Conservation (phyloP, 108 stramenopile species). For the Aurantiochytrium sp. region DNA sequence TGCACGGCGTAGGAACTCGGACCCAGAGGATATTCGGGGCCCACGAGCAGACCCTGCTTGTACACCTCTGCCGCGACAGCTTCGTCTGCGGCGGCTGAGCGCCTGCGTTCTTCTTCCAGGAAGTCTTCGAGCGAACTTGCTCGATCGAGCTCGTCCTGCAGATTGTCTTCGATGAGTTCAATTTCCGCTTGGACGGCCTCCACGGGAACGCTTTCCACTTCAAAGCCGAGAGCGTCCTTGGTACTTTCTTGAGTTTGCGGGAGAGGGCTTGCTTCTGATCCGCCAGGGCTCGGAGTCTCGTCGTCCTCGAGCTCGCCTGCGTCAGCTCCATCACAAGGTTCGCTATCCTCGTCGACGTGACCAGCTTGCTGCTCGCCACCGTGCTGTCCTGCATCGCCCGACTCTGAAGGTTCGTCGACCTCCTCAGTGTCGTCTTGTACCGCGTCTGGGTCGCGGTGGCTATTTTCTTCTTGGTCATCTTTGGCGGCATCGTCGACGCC, state of each 20-base stretch:
- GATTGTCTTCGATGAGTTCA: not conserved
- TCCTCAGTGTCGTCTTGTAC: not conserved
- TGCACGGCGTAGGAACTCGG: not conserved
- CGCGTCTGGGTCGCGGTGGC: not conserved
- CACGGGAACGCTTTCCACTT: not conserved
- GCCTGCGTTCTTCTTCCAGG: not conserved
- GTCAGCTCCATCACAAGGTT: not conserved
- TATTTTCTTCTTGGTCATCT: not conserved
- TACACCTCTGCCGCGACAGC: not conserved
- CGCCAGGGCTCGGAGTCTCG: not conserved
- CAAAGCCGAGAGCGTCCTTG: not conserved
- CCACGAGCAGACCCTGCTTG: not conserved
- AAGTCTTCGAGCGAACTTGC: not conserved
- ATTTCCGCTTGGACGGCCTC: not conserved
- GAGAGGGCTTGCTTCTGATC: not conserved
- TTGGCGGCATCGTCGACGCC: not conserved
- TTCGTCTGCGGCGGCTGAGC: not conserved
- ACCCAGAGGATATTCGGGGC: not conserved
- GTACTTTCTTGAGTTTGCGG: not conserved
- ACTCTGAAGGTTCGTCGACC: not conserved
- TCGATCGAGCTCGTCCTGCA: not conserved
- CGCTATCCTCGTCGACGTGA: too few relatives aligned
- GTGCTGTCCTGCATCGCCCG: too few relatives aligned
- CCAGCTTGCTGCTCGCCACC: too few relatives aligned
- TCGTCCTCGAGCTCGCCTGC: not conserved